Evolutionary conservation across 139 green algal species (phyloP), one percentile per base, ranked within the genome.

Genomic region (Pleodorina starrii): DNA sequence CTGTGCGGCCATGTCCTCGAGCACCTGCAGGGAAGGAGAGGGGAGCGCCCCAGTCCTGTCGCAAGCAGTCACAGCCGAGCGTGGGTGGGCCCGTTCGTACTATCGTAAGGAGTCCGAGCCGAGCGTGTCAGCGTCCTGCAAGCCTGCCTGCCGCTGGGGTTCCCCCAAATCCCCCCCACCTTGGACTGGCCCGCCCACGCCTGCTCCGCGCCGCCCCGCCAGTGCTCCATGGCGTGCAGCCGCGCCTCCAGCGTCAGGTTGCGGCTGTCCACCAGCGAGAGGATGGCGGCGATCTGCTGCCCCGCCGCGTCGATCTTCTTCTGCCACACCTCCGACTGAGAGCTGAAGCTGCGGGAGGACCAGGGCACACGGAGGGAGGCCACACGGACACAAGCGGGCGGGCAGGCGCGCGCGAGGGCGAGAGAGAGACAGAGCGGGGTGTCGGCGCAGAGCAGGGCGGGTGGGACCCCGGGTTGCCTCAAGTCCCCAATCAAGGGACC

Each of bases 251-350:
- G 19, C 1, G 82, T 43, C 66, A 88, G 2, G 44, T 79, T 88
- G 63, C 82, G 82, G 46, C 82, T 51, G 66, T 88, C 82, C 19
- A 88, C 82, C 66, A 80, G 66, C 0, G 82, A 51, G 3, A 87
- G 81, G 29, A 87, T 87, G 17, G 60, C 43, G 2, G 81, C 81
- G 19, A 87, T 87, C 60, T 87, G 81, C 63, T 87, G 81, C 17
- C 81, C 81, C 16, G 81, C 81, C 3, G 63, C 38, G 42, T 87
- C 81, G 17, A 87, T 78, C 21, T 87, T 87, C n/a, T 48, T 66
- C 23, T 78, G 60, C 81, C 81, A 87, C 6, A 46, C 35, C n/a
- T 87, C 81, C 12, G 29, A 66, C 27, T 78, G 63, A 6, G 81
- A 77, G 43, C 43, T 87, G 43, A 78, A 87, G 23, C 81, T 87